Percentiles rank a stretch among this genome's conserved stretches.
Conservation (phyloP, 129 eudicot species). For the Glebionis coronaria region DNA sequence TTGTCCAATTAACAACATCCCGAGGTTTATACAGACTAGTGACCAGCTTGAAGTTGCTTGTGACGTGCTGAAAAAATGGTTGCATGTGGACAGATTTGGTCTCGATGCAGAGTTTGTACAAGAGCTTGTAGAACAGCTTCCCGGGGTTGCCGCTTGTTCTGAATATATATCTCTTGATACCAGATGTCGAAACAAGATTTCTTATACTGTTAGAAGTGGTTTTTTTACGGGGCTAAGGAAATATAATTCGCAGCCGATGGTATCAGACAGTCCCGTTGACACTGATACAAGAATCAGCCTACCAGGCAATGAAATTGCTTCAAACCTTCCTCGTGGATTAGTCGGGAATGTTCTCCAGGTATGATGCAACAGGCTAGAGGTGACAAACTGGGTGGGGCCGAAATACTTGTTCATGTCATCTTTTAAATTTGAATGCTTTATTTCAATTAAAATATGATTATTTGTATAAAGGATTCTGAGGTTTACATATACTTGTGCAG, state of each 20-base stretch:
- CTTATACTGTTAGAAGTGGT: slow-evolving; percentile 66
- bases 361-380: background rate
- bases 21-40: slow-evolving; percentile 35
- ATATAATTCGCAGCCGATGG: slow-evolving; percentile 25
- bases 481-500: background rate
- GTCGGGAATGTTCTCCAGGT: slow-evolving; percentile 93
- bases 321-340: slow-evolving; percentile 58
- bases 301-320: slow-evolving; percentile 54
- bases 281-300: slow-evolving; percentile 39
- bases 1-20: slow-evolving; percentile 35
- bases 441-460: no score
- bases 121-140: slow-evolving; percentile 82
- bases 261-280: slow-evolving; percentile 28
- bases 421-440: no score
- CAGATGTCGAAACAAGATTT: slow-evolving; percentile 37
- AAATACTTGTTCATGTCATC: no score
- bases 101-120: slow-evolving; percentile 81
- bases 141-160: slow-evolving; percentile 49
- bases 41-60: slow-evolving; percentile 42
- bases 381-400: background rate
- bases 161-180: slow-evolving; percentile 44
- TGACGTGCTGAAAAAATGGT: slow-evolving; percentile 52
- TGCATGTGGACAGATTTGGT: slow-evolving; percentile 72
- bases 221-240: slow-evolving; percentile 48
- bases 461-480: no score